These are phyloP conservation scores for Penicillium angulare DNA, from an alignment of 495 filamentous ascomycete species.

Conservation along the genomic window DNA sequence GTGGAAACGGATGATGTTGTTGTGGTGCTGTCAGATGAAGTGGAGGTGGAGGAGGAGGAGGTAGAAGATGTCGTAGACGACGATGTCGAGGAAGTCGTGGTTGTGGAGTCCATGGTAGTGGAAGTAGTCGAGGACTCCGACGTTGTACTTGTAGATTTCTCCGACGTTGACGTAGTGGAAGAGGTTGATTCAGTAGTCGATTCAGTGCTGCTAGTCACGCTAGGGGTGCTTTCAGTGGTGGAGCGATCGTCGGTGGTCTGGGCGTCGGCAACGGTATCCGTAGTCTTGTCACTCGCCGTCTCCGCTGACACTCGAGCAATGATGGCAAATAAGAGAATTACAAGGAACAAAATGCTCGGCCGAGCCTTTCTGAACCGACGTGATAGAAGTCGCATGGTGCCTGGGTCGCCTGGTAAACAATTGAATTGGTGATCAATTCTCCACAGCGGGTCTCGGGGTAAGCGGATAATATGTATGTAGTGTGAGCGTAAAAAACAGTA, in stretches of 20 bases:
- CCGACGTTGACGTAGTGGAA: slow-evolving; percentile 14
- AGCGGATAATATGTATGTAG: slow-evolving; percentile 13
- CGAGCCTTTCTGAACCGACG: slow-evolving; percentile 25
- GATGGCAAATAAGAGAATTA: slow-evolving; percentile 24
- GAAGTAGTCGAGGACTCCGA: slow-evolving; percentile 14
- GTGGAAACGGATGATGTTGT: slow-evolving; percentile 24
- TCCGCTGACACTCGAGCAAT: slow-evolving; percentile 23
- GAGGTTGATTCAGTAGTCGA: slow-evolving; percentile 15
- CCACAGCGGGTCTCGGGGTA: slow-evolving; percentile 31
- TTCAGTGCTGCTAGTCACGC: slow-evolving; percentile 17
- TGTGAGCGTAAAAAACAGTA: slow-evolving; percentile 5
- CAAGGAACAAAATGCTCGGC: slow-evolving; percentile 19
- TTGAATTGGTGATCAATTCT: slow-evolving; percentile 15
- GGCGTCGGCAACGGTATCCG: slow-evolving; percentile 14
- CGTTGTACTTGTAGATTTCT: slow-evolving; percentile 13
- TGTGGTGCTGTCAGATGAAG: slow-evolving; percentile 9
- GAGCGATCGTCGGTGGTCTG: slow-evolving; percentile 31
- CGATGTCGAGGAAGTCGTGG: slow-evolving; percentile 20
- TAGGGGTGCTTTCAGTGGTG: slow-evolving; percentile 23
- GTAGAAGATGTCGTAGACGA: slow-evolving; percentile 19
- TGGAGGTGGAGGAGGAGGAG: slow-evolving; percentile 20
- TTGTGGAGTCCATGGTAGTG: slow-evolving; percentile 24
- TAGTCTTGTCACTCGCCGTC: slow-evolving; percentile 15
- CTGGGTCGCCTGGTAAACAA: slow-evolving; percentile 13
- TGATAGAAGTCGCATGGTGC: slow-evolving; percentile 23